A percentile compares a stretch with the other conserved stretches of the same genome.
These are phyloP conservation scores for Actinomortierella wolfii DNA, from an alignment of 371 early-diverging fungal genomes.

Conservation along the genomic window DNA sequence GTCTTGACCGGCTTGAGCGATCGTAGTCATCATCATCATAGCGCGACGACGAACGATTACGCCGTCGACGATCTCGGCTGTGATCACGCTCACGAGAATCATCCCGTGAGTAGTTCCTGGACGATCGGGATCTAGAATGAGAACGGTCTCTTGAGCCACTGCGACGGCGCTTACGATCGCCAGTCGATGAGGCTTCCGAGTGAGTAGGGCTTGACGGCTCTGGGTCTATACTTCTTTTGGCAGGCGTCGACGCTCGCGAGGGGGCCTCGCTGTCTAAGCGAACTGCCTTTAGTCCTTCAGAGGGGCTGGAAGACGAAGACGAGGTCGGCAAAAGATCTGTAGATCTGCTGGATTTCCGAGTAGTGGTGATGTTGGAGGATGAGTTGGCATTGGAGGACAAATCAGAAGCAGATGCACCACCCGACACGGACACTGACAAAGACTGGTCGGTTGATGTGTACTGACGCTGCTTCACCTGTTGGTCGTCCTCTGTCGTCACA, in stretches of 20 bases:
- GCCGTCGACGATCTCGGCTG: conserved; percentile 5
- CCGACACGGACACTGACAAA: too few relatives aligned
- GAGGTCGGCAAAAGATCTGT: conserved; percentile 9
- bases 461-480: too few relatives aligned
- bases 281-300: conserved; percentile 36
- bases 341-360: too few relatives aligned
- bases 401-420: too few relatives aligned
- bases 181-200: conserved; percentile 24
- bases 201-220: conserved; percentile 21
- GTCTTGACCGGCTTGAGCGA: conserved; percentile 18
- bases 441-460: too few relatives aligned
- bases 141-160: conserved; percentile 5
- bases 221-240: too few relatives aligned
- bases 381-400: conserved; percentile 14
- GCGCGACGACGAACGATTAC: too few relatives aligned
- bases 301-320: conserved; percentile 33
- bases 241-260: conserved; percentile 1
- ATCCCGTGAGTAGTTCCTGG: too few relatives aligned
- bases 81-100: conserved; percentile 21
- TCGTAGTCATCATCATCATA: conserved; percentile 8
- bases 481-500: too few relatives aligned
- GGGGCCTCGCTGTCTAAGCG: conserved; percentile 17
- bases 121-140: too few relatives aligned
- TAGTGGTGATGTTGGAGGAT: conserved; percentile 30
- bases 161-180: conserved; percentile 15